A percentile compares a stretch with the other conserved stretches of the same genome.
phyloP scores from a whole-genome alignment of 345 rosid species.

The Brassica cretica region DNA sequence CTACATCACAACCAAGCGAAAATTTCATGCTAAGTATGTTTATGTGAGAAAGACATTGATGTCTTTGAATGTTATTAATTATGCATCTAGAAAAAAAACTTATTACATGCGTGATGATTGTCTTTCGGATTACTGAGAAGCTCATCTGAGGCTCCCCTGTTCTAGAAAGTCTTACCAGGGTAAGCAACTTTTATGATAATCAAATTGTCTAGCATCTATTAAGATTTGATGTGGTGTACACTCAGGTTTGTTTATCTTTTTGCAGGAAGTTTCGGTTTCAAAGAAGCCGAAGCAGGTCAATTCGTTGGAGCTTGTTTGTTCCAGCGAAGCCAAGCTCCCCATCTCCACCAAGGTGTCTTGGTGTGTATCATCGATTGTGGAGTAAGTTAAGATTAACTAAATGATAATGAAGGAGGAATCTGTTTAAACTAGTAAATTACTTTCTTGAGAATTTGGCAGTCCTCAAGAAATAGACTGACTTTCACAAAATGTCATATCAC shows the following conservation, averaged over 20 bases:
- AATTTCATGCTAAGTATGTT: neutral
- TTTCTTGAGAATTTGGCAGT: too few species aligned
- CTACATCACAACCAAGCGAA: neutral
- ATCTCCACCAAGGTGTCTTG: too few species aligned
- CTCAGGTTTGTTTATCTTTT: neutral
- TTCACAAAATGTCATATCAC: too few species aligned
- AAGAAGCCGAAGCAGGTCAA: too few species aligned
- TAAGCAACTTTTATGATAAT: neutral
- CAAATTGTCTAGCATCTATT: neutral
- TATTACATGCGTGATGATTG: neutral
- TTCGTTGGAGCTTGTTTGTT: too few species aligned
- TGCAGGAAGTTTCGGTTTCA: neutral
- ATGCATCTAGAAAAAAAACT: neutral
- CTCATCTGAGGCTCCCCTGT: neutral
- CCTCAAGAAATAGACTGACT: too few species aligned
- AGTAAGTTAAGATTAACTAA: too few species aligned
- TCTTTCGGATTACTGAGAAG: neutral
- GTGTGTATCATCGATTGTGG: too few species aligned
- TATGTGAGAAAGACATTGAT: neutral
- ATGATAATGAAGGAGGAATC: too few species aligned
- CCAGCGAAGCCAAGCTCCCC: too few species aligned
- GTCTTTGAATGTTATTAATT: neutral
- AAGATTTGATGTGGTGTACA: neutral
- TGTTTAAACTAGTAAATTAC: too few species aligned
- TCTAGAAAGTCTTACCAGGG: neutral